Conservation (phyloP, 164 flowering plant species). For the Buxus sempervirens region DNA sequence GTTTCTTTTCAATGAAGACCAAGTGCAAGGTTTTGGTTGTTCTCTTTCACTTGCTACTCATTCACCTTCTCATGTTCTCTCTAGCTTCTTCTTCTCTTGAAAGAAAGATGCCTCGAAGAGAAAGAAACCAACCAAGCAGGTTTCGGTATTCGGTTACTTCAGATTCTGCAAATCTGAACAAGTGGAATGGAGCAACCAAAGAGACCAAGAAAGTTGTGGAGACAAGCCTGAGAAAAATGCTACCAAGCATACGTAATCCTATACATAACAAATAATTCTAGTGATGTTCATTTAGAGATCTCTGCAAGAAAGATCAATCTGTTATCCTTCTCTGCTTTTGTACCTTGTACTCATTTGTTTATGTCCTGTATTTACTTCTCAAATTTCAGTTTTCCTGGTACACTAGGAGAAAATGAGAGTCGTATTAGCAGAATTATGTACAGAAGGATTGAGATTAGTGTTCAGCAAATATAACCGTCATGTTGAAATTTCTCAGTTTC, state of each 20-base stretch:
- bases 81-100: slow-evolving; percentile 16
- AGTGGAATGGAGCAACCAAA: slow-evolving; percentile 16
- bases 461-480: no score
- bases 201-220: slow-evolving; percentile 59
- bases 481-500: no score
- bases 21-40: slow-evolving; percentile 17
- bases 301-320: neutral
- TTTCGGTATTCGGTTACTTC: slow-evolving; percentile 21
- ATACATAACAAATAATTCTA: slow-evolving; percentile 40
- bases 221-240: slow-evolving; percentile 44
- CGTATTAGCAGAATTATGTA: neutral
- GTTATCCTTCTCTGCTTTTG: slow-evolving; percentile 12
- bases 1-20: slow-evolving; percentile 36
- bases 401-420: slow-evolving; percentile 1
- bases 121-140: slow-evolving; percentile 25
- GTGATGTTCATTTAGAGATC: neutral
- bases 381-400: neutral
- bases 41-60: slow-evolving; percentile 25
- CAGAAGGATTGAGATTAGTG: neutral
- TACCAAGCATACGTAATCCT: slow-evolving; percentile 50
- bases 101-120: neutral
- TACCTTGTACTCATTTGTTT: neutral
- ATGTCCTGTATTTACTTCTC: neutral
- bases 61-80: slow-evolving; percentile 20
- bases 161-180: slow-evolving; percentile 16